phyloP scores from a whole-genome alignment of 2,329 filamentous ascomycete species.

The Pezicula radicicola region DNA sequence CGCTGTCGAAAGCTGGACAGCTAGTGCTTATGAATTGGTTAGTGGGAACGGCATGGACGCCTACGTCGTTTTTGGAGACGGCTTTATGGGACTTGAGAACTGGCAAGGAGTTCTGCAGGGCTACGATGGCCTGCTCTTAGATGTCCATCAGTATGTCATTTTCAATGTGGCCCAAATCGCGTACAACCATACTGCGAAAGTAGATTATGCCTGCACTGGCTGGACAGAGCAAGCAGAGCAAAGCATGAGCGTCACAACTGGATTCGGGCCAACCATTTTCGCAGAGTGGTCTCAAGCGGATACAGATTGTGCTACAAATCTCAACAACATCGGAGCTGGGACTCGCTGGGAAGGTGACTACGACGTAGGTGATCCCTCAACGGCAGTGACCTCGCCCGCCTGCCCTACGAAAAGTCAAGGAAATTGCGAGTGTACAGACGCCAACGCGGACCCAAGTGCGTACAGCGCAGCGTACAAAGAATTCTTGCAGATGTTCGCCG shows the following conservation, averaged over 20 bases:
- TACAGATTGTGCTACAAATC: constrained; percentile 82
- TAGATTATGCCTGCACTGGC: constrained; percentile 80
- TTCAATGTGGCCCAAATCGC: constrained; percentile 89
- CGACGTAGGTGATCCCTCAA: constrained; percentile 57
- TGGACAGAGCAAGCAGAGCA: constrained; percentile 79
- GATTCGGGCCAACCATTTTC: constrained; percentile 90
- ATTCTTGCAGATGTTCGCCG: constrained; percentile 85
- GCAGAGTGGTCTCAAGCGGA: constrained; percentile 98
- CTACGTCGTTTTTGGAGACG: constrained; percentile 83
- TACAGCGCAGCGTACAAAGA: constrained; percentile 77
- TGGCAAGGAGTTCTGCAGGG: constrained; percentile 83
- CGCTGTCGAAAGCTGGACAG: constrained; percentile 77
- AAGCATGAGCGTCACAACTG: constrained; percentile 69
- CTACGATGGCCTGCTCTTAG: constrained; percentile 75
- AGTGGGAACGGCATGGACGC: constrained; percentile 73
- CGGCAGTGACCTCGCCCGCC: constrained; percentile 60
- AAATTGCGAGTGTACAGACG: constrained; percentile 68
- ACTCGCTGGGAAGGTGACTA: constrained; percentile 91
- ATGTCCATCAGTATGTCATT: constrained; percentile 97
- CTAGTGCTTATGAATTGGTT: constrained; percentile 67
- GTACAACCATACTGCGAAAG: constrained; percentile 77
- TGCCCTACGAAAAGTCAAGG: constrained; percentile 69
- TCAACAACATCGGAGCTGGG: constrained; percentile 88
- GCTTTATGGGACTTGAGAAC: constrained; percentile 85
- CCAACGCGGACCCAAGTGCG: constrained; percentile 67